phyloP scores from a whole-genome alignment of 2,329 filamentous ascomycete genomes.

The Penicillium frequentans region DNA sequence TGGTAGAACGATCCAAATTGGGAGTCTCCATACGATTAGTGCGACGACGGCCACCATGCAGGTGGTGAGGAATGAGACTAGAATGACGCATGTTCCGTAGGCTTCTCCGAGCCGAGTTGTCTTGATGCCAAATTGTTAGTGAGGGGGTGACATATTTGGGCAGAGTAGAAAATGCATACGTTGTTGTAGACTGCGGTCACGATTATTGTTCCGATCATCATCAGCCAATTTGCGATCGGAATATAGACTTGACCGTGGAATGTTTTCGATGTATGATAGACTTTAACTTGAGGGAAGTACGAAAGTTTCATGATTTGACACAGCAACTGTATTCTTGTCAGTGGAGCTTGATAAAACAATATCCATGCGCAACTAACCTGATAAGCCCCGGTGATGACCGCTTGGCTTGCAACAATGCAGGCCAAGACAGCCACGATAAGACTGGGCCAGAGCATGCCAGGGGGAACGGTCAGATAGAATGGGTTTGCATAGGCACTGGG shows the following conservation, averaged over 20 bases:
- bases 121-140: conserved; percentile 29
- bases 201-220: conserved; percentile 74
- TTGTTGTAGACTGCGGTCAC: conserved; percentile 74
- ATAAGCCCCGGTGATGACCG: conserved; percentile 75
- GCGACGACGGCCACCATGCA: conserved; percentile 72
- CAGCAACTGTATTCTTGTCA: conserved; percentile 45
- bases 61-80: conserved; percentile 76
- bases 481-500: conserved; percentile 67
- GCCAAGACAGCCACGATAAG: conserved; percentile 63
- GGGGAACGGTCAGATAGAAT: conserved; percentile 70
- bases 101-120: conserved; percentile 70
- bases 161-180: conserved; percentile 13
- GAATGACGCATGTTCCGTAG: conserved; percentile 77
- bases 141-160: not conserved
- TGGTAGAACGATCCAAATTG: conserved; percentile 57
- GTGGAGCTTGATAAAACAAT: not conserved
- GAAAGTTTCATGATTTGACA: conserved; percentile 70
- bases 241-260: conserved; percentile 78
- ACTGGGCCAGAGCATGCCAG: conserved; percentile 66
- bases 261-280: conserved; percentile 67
- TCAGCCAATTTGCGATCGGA: conserved; percentile 72
- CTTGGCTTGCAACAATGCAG: conserved; percentile 70
- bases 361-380: conserved; percentile 47
- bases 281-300: conserved; percentile 75
- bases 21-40: conserved; percentile 69